Base-by-base conservation (phyloP, 208 protist species). In the Leishmania guyanensis region DNA sequence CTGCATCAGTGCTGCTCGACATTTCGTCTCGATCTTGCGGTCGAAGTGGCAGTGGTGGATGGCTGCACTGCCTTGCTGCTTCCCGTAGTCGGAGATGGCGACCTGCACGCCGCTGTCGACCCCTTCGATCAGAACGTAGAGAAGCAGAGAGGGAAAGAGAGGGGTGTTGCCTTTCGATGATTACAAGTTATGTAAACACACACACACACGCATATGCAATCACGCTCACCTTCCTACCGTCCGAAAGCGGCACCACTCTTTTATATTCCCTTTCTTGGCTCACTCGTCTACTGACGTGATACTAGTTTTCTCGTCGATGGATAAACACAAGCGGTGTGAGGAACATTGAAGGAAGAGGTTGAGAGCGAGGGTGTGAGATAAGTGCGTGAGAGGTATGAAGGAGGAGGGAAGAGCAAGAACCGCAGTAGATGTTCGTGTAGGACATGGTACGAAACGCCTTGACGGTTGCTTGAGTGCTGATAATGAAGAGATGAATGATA, bases 1-100 rank as follows among this genome's bases (percentile, higher is more conserved):
- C 46, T 26, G 71, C 51, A 76, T 76, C 48, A 5, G 51, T 54
- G 51, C 6, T 76, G 71, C 51, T 76, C 46, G 71, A 22, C 71
- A 76, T 76, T 39, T 10, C 17, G 26, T 51, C 46, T 39, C 20
- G 22, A 76, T 16, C 26, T 20, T 16, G 68, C 53, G 39, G 20
- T 3, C 46, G 26, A 73, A 73, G 22, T 20, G 68, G 43, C n/a
- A 16, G 17, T 73, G 68, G 26, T 10, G 68, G 26, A 26, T 33
- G 46, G 8, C 33, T 29, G 26, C 22, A 73, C 29, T 6, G 20
- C 39, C 6, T 1, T 71, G 29, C 39, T 53, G 39, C 68, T 36
- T 29, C 26, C 43, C 17, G 9, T 53, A 53, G 43, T 50, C 26
- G 10, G 46, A 17, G 26, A 50, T 8, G 22, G 22, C 43, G 46